Conservation (phyloP, 768 basidiomycete species). For the Plicaturopsis crispa region DNA sequence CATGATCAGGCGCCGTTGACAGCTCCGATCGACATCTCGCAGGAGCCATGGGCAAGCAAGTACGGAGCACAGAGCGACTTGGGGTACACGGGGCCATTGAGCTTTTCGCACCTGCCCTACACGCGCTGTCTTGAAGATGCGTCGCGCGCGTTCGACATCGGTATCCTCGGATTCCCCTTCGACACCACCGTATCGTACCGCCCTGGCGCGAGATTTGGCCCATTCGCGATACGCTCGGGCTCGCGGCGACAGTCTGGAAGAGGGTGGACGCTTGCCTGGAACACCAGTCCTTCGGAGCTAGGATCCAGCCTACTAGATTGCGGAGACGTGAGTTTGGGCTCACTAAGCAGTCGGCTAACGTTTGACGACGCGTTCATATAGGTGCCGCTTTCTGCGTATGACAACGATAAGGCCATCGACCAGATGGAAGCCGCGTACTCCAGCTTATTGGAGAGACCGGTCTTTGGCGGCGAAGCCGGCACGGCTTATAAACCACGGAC, state of each 20-base stretch:
- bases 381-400: constrained; percentile 75
- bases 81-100: constrained; percentile 69
- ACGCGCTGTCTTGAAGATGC: constrained; percentile 59
- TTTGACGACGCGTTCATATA: constrained; percentile 14
- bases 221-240: constrained; percentile 76
- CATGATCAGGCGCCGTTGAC: too few species aligned
- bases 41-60: constrained; percentile 60
- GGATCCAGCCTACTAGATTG: constrained; percentile 69
- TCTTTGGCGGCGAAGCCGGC: constrained; percentile 19
- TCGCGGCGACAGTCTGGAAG: constrained; percentile 59
- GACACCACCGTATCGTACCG: constrained; percentile 55
- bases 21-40: too few species aligned
- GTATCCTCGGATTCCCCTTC: constrained; percentile 74
- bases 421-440: constrained; percentile 85
- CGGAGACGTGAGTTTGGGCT: constrained; percentile 65
- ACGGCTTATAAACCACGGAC: too few species aligned
- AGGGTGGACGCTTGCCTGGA: constrained; percentile 70
- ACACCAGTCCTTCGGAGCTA: constrained; percentile 51
- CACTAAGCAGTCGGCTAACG: too few species aligned
- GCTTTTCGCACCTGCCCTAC: constrained; percentile 82
- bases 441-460: constrained; percentile 57
- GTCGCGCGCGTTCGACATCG: constrained; percentile 56
- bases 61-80: constrained; percentile 74
- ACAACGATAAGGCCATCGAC: constrained; percentile 76
- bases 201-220: constrained; percentile 82